phyloP scores from a whole-genome alignment of 2,329 filamentous ascomycete genomes.

The Setomelanomma holmii region DNA sequence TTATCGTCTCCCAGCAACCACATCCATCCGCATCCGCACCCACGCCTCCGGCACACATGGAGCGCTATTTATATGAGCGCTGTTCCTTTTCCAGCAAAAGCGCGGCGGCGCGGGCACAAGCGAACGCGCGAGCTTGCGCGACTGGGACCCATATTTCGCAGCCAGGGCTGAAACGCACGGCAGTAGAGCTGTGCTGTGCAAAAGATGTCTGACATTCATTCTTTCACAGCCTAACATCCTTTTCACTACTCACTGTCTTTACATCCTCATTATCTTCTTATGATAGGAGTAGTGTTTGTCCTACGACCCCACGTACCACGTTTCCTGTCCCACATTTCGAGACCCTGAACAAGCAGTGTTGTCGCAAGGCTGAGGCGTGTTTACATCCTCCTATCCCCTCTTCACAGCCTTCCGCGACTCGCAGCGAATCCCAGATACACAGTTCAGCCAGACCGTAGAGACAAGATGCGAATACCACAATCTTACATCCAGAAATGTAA shows the following conservation, averaged over 20 bases:
- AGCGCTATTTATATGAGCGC: not conserved
- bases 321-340: no score
- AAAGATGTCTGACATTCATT: not conserved
- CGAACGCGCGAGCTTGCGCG: slow-evolving; percentile 4
- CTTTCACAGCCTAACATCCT: no score
- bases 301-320: no score
- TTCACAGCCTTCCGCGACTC: slow-evolving; percentile 1
- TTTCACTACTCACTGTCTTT: not conserved
- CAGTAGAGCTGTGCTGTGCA: slow-evolving; percentile 1
- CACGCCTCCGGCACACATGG: no score
- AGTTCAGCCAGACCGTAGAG: not conserved
- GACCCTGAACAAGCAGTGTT: no score
- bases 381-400: slow-evolving; percentile 8
- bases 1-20: not conserved
- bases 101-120: slow-evolving; percentile 11
- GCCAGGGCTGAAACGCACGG: slow-evolving; percentile 22
- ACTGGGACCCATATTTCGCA: slow-evolving; percentile 11
- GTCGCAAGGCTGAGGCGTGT: slow-evolving; percentile 8
- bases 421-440: not conserved
- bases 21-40: not conserved
- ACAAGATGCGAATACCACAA: slow-evolving; percentile 53
- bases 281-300: no score
- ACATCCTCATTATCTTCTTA: not conserved
- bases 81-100: not conserved
- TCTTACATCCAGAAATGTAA: slow-evolving; percentile 63